Evolutionary conservation across 2,329 filamentous ascomycete species (phyloP), one percentile per base, ranked within the genome.

Genomic region (Orbilia brochopaga): DNA sequence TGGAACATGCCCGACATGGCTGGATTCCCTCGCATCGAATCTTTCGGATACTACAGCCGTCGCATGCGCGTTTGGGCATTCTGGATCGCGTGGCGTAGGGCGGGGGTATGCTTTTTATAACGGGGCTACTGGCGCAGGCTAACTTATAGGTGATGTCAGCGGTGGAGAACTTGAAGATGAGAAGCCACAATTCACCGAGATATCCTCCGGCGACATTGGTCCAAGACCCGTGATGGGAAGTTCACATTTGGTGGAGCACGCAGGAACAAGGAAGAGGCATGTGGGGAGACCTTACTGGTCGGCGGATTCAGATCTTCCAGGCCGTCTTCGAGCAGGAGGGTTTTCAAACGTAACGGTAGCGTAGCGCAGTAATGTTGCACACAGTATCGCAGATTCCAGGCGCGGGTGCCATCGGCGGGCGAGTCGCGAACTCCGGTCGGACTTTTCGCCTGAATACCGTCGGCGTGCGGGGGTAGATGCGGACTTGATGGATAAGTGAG

Each of bases 21-120:
- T 81, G 78, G 1, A 78, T 77, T 54, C 83, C 83, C 13, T 80
- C 81, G 75, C 83, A 85, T 52, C 81, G 80, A 67, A 84, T 81
- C 78, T 85, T 85, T 61, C 83, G 80, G 46, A 85, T 80, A 77
- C 83, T 84, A 78, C 83, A 85, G 19, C 80, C 82, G 72, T 84
- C 83, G 76, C 83, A 84, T 10, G 83, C 82, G 30, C 81, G 76
- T 66, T 80, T 81, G 48, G 77, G 76, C 46, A 78, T 67, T 55
- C 74, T 75, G 48, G 57, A 58, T 61, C 64, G 54, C 50, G 48
- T 52, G 55, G 58, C 56, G n/a, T 37, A 42, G 55, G 30, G 30
- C n/a, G 15, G 46, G 52, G 24, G 7, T 44, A 23, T 10, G 42
- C 42, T 53, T 52, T 53, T 62, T 48, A 62, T 58, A 51, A 13